A percentile compares a stretch with the other conserved stretches of the same genome.
Conservation (phyloP, 768 basidiomycete species). For the Zangia roseola region DNA sequence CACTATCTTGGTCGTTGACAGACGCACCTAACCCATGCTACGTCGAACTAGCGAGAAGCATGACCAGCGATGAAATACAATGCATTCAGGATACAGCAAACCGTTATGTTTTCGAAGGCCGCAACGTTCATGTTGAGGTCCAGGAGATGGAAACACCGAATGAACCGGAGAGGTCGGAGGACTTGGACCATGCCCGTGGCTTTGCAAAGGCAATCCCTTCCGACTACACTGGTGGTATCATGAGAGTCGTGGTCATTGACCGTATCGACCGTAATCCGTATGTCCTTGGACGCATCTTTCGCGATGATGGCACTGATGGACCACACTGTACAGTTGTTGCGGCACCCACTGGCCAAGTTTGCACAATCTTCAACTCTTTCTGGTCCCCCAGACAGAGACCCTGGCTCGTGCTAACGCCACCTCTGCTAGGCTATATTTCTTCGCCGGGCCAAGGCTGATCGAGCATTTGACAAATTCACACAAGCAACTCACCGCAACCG, state of each 20-base stretch:
- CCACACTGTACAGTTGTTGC: conserved; percentile 53
- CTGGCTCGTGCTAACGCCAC: conserved; percentile 59
- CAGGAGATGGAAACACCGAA: conserved; percentile 54
- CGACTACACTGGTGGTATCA: conserved; percentile 76
- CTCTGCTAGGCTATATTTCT: conserved; percentile 77
- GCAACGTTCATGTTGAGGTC: conserved; percentile 70
- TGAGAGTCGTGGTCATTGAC: conserved; percentile 80
- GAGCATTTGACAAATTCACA: conserved; percentile 60
- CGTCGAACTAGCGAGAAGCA: conserved; percentile 70
- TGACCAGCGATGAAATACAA: conserved; percentile 61
- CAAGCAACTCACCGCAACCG: conserved; percentile 49
- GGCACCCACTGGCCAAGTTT: conserved; percentile 83
- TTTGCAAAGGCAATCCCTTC: conserved; percentile 58
- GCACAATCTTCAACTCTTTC: conserved; percentile 68
- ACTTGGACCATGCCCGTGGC: conserved; percentile 42
- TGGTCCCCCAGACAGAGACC: conserved; percentile 67
- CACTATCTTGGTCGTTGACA: conserved; percentile 81
- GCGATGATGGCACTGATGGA: not conserved
- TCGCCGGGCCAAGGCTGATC: conserved; percentile 76
- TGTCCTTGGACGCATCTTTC: conserved; percentile 26
- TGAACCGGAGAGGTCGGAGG: conserved; percentile 34
- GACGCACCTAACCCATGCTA: conserved; percentile 68
- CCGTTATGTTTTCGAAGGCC: conserved; percentile 65
- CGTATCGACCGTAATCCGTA: conserved; percentile 80
- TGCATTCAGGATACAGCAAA: conserved; percentile 65